Percentiles rank a stretch among this genome's conserved stretches.
Conservation (phyloP, 2,329 filamentous ascomycete species). For the Leptographium wingfieldii region DNA sequence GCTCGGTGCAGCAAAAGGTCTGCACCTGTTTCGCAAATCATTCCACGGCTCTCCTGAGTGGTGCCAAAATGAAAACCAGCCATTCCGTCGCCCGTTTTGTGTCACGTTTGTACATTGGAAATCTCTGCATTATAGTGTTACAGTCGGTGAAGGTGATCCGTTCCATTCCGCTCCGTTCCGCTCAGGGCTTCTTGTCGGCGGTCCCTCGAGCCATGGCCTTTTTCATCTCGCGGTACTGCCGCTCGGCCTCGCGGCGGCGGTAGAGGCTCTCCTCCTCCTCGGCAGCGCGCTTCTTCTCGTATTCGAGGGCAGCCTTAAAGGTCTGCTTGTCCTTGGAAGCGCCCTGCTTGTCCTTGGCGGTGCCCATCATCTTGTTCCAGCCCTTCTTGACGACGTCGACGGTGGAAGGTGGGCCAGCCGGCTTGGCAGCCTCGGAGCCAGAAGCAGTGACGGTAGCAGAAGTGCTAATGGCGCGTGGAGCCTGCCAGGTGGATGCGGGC, state of each 20-base stretch:
- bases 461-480: constrained; percentile 19
- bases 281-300: constrained; percentile 53
- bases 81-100: background rate
- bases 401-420: constrained; percentile 3
- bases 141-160: background rate
- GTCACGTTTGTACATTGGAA: background rate
- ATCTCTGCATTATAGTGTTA: constrained; percentile 1
- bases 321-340: constrained; percentile 5
- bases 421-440: constrained; percentile 6
- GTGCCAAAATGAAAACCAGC: background rate
- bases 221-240: constrained; percentile 11
- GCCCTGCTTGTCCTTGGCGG: constrained; percentile 12
- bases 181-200: background rate
- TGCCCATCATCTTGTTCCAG: constrained; percentile 12
- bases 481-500: constrained; percentile 16
- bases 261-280: constrained; percentile 13
- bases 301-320: constrained; percentile 14
- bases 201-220: constrained; percentile 6
- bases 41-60: background rate
- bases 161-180: background rate
- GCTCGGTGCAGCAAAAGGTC: background rate
- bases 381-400: constrained; percentile 10
- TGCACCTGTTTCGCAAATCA: background rate
- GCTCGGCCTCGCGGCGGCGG: constrained; percentile 13
- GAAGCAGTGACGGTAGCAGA: background rate